These are phyloP conservation scores for Paratrimastix pyriformis DNA, from an alignment of 78 protist species.

Conservation along the genomic window DNA sequence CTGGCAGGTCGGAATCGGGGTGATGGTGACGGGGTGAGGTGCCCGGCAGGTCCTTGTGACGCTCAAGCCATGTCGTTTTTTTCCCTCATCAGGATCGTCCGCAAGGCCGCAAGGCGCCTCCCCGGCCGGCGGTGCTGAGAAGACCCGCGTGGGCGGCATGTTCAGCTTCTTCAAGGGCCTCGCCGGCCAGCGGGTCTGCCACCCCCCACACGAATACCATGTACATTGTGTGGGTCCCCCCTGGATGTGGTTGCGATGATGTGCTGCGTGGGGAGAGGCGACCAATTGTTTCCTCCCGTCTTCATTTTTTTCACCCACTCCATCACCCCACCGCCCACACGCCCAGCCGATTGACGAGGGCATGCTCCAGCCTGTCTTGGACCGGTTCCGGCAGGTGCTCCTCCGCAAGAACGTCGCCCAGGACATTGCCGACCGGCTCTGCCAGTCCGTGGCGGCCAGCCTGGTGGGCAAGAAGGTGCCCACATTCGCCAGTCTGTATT, in stretches of 20 bases:
- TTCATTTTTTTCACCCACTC: neutral
- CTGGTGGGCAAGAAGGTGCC: constrained; percentile 55
- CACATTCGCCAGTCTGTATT: neutral
- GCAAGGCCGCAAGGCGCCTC: too few species aligned
- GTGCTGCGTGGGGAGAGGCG: neutral
- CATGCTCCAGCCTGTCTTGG: constrained; percentile 56
- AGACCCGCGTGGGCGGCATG: neutral
- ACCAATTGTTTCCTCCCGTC: neutral
- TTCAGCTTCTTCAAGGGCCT: neutral
- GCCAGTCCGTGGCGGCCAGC: constrained; percentile 49
- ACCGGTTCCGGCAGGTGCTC: constrained; percentile 46
- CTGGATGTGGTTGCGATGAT: neutral
- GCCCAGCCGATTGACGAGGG: neutral
- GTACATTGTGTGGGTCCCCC: neutral
- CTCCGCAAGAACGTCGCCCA: constrained; percentile 84
- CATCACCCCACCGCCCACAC: too few species aligned
- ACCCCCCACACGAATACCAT: neutral
- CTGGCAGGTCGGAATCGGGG: neutral
- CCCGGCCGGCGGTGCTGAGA: neutral
- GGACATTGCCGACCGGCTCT: constrained; percentile 71
- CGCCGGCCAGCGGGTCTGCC: neutral
- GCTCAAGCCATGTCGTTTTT: too few species aligned
- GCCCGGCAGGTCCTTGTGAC: neutral
- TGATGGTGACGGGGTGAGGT: neutral
- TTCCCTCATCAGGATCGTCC: too few species aligned